phyloP scores from a whole-genome alignment of 352 stramenopile species.

The Nothophytophthora sp. region DNA sequence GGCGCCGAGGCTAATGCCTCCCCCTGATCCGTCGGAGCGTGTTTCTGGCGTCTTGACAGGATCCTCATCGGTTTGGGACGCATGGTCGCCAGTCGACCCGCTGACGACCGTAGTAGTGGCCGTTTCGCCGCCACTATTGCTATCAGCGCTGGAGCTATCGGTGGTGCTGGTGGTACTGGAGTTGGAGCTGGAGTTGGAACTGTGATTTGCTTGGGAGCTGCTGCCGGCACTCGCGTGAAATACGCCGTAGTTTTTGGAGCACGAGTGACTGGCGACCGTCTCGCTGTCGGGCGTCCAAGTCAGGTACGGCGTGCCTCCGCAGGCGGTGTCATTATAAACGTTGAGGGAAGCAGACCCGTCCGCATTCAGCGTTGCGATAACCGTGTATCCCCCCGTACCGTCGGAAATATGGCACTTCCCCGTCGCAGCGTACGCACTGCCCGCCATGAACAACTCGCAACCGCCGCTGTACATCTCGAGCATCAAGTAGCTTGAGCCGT shows the following conservation, averaged over 20 bases:
- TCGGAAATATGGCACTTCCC: constrained; percentile 16
- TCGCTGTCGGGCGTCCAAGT: constrained; percentile 12
- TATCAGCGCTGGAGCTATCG: background rate
- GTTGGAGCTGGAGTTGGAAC: background rate
- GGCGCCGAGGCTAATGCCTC: constrained; percentile 16
- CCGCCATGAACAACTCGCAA: constrained; percentile 11
- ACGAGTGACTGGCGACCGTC: constrained; percentile 17
- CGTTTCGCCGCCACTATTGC: background rate
- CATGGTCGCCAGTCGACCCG: constrained; percentile 1
- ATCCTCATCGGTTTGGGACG: constrained; percentile 1
- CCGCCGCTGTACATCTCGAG: constrained; percentile 16
- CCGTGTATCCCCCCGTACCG: constrained; percentile 5
- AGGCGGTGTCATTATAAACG: constrained; percentile 19
- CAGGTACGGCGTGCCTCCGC: constrained; percentile 10
- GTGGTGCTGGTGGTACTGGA: background rate
- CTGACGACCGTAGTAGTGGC: background rate
- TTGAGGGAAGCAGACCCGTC: constrained; percentile 14
- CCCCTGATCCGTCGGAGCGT: constrained; percentile 1
- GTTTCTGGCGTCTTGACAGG: constrained; percentile 2
- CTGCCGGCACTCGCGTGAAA: constrained; percentile 5
- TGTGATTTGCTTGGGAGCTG: background rate
- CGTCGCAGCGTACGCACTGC: constrained; percentile 12
- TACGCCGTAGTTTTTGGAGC: constrained; percentile 18
- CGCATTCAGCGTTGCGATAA: constrained; percentile 13
- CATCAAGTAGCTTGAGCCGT: constrained; percentile 13